Evolutionary conservation across 768 basidiomycete species (phyloP), one percentile per base, ranked within the genome.

Genomic region (Termitomyces sp.): DNA sequence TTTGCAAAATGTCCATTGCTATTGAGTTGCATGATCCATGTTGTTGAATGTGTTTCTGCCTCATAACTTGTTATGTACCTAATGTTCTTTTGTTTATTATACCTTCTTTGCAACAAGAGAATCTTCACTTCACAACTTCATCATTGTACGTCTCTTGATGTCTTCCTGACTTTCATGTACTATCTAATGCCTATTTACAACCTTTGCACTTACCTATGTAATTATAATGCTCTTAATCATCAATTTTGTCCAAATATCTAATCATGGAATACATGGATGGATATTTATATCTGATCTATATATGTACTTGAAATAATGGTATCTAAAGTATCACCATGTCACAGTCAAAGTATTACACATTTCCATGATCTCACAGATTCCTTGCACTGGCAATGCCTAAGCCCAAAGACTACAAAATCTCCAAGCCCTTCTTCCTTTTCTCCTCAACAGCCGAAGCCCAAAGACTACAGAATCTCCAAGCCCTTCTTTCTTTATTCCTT

Each of bases 391-490:
- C 72, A 51, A 79, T 65, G 1, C 79, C 77, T 31, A 56, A 67
- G 37, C 70, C 66, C 54, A 81, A 58, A 9, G 64, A 59, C 18
- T 73, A 68, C 50, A 81, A 64, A 6, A 61, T 62, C 36, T 68
- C 70, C 54, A 79, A 24, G 34, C 72, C 70, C 51, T 60, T 69
- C 60, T 59, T 64, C 55, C 77, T 70, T 59, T 66, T 70, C 59
- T 66, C 69, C 62, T 85, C 84, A 13, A 79, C 67, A n/a, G 68
- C 68, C n/a, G n/a, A n/a, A n/a, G n/a, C n/a, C 66, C 54, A 81
- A 58, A 9, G 64, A 59, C 18, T 73, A 68, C 50, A 81, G 64
- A 6, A 61, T 62, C 36, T 68, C 70, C 54, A 79, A 24, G 34
- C 72, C 70, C 51, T 60, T 69, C 60, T 59, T 64, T 55, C 77